These are phyloP conservation scores for Symbiotaphrina buchneri DNA, from an alignment of 495 filamentous ascomycete species.

Conservation along the genomic window DNA sequence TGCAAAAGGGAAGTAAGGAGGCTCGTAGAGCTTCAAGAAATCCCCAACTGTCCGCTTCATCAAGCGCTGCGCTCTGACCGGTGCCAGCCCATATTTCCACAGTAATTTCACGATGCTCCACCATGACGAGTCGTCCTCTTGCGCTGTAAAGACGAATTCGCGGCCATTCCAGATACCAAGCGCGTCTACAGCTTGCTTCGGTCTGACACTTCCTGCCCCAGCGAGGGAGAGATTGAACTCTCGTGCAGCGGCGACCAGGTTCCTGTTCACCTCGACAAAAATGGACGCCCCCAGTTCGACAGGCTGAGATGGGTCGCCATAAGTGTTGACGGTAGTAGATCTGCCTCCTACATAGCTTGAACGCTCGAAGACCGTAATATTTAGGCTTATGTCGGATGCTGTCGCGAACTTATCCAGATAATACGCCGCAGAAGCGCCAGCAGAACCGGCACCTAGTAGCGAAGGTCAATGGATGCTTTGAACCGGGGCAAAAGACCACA, in stretches of 20 bases:
- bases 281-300: slow-evolving; percentile 84
- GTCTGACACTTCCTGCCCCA: slow-evolving; percentile 12
- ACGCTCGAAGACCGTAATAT: slow-evolving; percentile 81
- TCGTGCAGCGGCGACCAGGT: slow-evolving; percentile 51
- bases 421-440: slow-evolving; percentile 71
- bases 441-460: slow-evolving; percentile 80
- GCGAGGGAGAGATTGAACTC: slow-evolving; percentile 40
- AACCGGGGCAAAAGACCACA: not conserved
- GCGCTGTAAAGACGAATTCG: slow-evolving; percentile 43
- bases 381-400: slow-evolving; percentile 25
- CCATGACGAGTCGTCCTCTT: slow-evolving; percentile 35
- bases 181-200: slow-evolving; percentile 16
- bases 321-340: slow-evolving; percentile 69
- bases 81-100: slow-evolving; percentile 69
- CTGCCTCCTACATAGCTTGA: slow-evolving; percentile 64
- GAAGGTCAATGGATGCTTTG: not conserved
- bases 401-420: slow-evolving; percentile 48
- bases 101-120: slow-evolving; percentile 60
- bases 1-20: slow-evolving; percentile 61
- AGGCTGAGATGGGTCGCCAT: slow-evolving; percentile 40
- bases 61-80: slow-evolving; percentile 46
- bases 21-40: slow-evolving; percentile 65
- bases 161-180: slow-evolving; percentile 79
- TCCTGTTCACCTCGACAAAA: slow-evolving; percentile 73
- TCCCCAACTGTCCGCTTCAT: slow-evolving; percentile 47